These are phyloP conservation scores for Arthrinium puccinioides DNA, from an alignment of 2,329 filamentous ascomycete species.

Conservation along the genomic window DNA sequence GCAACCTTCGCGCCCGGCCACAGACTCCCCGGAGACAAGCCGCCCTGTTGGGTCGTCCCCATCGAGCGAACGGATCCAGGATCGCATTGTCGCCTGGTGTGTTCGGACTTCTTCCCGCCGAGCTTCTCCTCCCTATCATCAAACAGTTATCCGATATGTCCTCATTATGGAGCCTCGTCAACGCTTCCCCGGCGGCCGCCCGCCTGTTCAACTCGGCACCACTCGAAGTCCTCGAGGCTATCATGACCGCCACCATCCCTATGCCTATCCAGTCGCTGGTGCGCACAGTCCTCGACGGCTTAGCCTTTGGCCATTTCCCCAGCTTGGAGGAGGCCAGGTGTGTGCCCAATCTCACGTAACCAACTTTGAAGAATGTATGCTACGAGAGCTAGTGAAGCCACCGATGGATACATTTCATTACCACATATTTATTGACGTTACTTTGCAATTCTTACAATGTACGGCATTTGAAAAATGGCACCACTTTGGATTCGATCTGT, in stretches of 20 bases:
- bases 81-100: background rate
- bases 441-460: background rate
- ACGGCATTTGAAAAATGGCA: background rate
- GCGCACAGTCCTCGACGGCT: background rate
- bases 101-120: background rate
- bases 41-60: background rate
- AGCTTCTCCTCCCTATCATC: background rate
- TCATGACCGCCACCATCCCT: background rate
- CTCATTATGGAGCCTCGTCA: background rate
- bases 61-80: background rate
- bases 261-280: background rate
- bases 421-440: background rate
- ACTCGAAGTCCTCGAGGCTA: background rate
- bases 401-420: background rate
- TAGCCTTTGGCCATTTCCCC: background rate
- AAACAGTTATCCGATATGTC: background rate
- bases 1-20: background rate
- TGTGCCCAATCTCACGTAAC: background rate
- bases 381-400: background rate
- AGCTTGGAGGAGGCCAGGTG: background rate
- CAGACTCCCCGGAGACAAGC: background rate
- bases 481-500: background rate
- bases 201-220: background rate
- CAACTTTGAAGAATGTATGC: background rate
- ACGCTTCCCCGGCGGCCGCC: background rate